Conservation (phyloP, 2,329 filamentous ascomycete species). For the Ustulina deusta region DNA sequence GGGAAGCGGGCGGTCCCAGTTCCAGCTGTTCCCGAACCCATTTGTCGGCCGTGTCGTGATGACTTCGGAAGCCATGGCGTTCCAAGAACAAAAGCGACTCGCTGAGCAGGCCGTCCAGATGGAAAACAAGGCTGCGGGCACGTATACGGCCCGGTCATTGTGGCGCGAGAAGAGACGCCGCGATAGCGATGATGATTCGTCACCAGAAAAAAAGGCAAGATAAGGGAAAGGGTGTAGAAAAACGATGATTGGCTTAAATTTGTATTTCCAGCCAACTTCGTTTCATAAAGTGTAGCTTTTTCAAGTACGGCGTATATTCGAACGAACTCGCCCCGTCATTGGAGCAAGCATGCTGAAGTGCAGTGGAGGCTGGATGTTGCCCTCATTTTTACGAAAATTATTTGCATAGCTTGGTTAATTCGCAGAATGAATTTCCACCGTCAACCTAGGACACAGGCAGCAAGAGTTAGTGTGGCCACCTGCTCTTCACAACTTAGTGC, state of each 20-base stretch:
- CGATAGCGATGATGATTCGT: not conserved
- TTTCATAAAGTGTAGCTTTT: not conserved
- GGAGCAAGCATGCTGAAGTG: not conserved
- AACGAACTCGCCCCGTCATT: not conserved
- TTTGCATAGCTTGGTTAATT: not conserved
- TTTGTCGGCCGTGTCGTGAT: constrained; percentile 29
- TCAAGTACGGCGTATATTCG: not conserved
- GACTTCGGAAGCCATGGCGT: constrained; percentile 31
- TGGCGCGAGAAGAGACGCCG: constrained; percentile 15
- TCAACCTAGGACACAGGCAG: not conserved
- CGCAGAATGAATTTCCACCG: not conserved
- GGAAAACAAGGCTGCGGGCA: not conserved
- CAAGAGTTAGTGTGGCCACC: not conserved
- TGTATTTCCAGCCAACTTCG: not conserved
- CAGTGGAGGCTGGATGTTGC: not conserved
- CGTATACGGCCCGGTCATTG: not conserved
- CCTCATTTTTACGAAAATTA: not conserved
- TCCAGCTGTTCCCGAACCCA: constrained; percentile 34
- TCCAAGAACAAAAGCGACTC: constrained; percentile 16
- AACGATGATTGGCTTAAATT: too few species aligned
- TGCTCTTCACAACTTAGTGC: not conserved
- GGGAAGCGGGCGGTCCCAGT: not conserved
- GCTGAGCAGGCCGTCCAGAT: not conserved
- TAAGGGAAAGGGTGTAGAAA: not conserved
- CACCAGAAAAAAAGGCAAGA: not conserved